Conservation (phyloP, 1,284 basidiomycete species). For the Marasmius fiardii region DNA sequence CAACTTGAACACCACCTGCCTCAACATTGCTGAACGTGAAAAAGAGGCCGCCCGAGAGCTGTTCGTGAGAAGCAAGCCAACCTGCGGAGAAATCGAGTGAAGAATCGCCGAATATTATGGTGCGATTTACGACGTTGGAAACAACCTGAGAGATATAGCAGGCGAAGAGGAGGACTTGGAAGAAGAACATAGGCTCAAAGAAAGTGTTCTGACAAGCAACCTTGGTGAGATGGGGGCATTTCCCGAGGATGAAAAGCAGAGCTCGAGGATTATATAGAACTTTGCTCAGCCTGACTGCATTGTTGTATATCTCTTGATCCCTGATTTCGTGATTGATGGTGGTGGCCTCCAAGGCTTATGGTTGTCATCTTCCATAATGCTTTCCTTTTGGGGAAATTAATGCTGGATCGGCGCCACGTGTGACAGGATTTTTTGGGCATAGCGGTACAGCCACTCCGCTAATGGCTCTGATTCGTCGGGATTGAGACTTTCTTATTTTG, state of each 20-base stretch:
- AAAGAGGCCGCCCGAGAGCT: conserved; percentile 3
- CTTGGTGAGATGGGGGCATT: too few relatives aligned
- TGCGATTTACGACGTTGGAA: conserved; percentile 4
- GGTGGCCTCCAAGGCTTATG: too few relatives aligned
- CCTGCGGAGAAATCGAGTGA: conserved; percentile 13
- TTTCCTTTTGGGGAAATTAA: background rate
- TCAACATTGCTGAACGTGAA: conserved; percentile 9
- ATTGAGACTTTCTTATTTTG: too few relatives aligned
- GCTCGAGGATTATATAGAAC: too few relatives aligned
- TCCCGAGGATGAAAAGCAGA: too few relatives aligned
- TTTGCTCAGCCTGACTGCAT: too few relatives aligned
- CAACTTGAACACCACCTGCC: conserved; percentile 6
- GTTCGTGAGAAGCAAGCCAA: conserved; percentile 6
- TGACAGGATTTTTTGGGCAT: background rate
- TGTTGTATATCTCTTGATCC: too few relatives aligned
- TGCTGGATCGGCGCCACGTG: background rate
- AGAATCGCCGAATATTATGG: conserved; percentile 1
- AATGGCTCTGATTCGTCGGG: background rate
- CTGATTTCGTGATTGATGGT: too few relatives aligned
- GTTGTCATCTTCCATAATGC: background rate
- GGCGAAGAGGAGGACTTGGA: background rate
- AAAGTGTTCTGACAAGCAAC: too few relatives aligned
- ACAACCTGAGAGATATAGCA: background rate
- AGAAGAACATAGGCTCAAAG: background rate
- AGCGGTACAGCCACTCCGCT: background rate